phyloP scores from a whole-genome alignment of 768 basidiomycete species.

The Suillus weaverae region DNA sequence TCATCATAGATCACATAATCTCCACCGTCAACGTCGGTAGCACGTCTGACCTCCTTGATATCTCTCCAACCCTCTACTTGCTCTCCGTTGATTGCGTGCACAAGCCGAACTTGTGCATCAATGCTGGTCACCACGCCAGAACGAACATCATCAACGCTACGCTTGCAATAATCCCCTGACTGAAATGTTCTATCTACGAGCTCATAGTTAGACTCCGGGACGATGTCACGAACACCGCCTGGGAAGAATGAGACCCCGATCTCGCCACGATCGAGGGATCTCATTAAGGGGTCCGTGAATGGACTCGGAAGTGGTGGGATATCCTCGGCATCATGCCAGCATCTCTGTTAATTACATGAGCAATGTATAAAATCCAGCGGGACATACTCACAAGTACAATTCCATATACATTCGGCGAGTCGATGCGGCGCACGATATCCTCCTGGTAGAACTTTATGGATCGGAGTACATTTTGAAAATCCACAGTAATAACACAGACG shows the following conservation, averaged over 20 bases:
- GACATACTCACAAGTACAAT: conserved; percentile 60
- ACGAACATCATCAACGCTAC: conserved; percentile 67
- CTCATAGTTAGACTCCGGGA: conserved; percentile 63
- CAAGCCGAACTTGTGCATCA: conserved; percentile 63
- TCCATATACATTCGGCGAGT: conserved; percentile 45
- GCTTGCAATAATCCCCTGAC: conserved; percentile 81
- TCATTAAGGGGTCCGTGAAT: conserved; percentile 67
- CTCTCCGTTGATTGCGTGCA: conserved; percentile 70
- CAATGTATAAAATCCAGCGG: conserved; percentile 9
- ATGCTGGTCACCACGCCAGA: conserved; percentile 74
- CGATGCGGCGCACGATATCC: conserved; percentile 58
- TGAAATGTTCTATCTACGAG: conserved; percentile 79
- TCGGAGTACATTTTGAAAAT: not conserved
- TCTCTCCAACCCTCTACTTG: conserved; percentile 64
- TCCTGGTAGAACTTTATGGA: conserved; percentile 58
- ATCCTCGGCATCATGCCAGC: conserved; percentile 88
- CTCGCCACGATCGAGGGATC: conserved; percentile 75
- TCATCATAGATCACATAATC: conserved; percentile 82
- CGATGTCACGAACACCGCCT: conserved; percentile 60
- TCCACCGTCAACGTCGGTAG: conserved; percentile 65
- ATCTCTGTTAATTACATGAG: conserved; percentile 53
- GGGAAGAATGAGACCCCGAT: conserved; percentile 76
- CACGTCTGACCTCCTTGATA: conserved; percentile 54
- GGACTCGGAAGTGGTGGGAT: conserved; percentile 42
- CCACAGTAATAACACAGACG: not conserved